Evolutionary conservation across 2,329 filamentous ascomycete species (phyloP).

Genomic region (Calonectria henricotiae): DNA sequence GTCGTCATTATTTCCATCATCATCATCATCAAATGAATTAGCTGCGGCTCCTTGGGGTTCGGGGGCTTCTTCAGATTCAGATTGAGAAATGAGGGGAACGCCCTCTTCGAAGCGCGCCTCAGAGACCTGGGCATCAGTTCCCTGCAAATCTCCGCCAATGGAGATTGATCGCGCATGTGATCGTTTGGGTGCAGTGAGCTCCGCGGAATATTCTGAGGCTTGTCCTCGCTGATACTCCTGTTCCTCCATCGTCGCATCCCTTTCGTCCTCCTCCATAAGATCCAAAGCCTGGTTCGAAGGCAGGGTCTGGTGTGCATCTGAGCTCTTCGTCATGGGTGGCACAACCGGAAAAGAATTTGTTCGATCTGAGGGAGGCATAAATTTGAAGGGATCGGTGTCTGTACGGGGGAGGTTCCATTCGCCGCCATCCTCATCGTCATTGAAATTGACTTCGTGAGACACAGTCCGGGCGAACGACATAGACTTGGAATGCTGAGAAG

Average conservation of each 20-base stretch:
- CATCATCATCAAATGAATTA: constrained; percentile 64
- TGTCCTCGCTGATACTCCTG: constrained; percentile 54
- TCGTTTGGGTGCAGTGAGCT: constrained; percentile 39
- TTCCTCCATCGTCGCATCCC: constrained; percentile 63
- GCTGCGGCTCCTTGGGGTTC: constrained; percentile 42
- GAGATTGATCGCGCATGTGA: constrained; percentile 56
- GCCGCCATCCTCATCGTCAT: constrained; percentile 70
- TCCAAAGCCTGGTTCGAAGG: constrained; percentile 69
- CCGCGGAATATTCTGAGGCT: constrained; percentile 33
- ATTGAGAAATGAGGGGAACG: constrained; percentile 72
- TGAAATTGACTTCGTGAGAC: constrained; percentile 74
- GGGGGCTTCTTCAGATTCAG: constrained; percentile 31
- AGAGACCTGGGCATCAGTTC: constrained; percentile 61
- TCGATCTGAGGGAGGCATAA: constrained; percentile 72
- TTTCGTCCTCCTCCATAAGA: constrained; percentile 70
- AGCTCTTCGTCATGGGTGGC: constrained; percentile 59
- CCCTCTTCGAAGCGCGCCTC: constrained; percentile 81
- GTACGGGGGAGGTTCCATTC: constrained; percentile 71
- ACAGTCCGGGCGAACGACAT: constrained; percentile 78
- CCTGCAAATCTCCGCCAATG: constrained; percentile 64
- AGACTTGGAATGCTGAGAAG: constrained; percentile 72
- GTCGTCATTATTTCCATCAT: constrained; percentile 70
- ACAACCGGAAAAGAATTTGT: constrained; percentile 77
- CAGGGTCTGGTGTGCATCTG: constrained; percentile 58
- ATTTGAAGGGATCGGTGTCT: constrained; percentile 73